Evolutionary conservation across 148 eudicot species (phyloP).

Genomic region (Polygonum aviculare): DNA sequence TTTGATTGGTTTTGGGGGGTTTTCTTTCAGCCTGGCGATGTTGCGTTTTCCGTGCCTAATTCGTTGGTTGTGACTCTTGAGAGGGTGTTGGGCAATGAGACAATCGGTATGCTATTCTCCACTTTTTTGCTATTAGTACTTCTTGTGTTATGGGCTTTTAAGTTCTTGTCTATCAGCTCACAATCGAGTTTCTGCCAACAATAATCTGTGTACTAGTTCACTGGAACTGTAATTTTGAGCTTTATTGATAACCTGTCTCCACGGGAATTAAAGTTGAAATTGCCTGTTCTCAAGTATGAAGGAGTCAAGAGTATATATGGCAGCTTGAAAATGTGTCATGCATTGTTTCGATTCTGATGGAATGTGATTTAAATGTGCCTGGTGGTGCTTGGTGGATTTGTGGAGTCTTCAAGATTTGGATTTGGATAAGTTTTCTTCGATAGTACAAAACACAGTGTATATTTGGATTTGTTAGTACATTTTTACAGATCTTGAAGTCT

Average conservation of each 20-base stretch:
- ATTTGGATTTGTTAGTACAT: not conserved
- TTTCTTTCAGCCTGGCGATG: conserved; percentile 51
- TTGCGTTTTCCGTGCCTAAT: conserved; percentile 82
- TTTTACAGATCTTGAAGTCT: not conserved
- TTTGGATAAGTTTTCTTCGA: too few species aligned
- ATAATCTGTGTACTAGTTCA: not conserved
- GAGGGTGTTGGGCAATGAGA: conserved; percentile 94
- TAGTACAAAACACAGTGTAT: not conserved
- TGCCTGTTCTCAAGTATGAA: not conserved
- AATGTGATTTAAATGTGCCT: not conserved
- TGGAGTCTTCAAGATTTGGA: too few species aligned
- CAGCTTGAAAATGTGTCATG: not conserved
- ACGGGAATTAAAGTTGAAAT: not conserved
- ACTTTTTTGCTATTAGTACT: not conserved
- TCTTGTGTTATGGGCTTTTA: not conserved
- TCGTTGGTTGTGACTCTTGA: conserved; percentile 88
- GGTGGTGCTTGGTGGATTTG: not conserved
- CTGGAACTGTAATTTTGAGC: not conserved
- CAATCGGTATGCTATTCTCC: conserved; percentile 52
- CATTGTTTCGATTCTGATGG: not conserved
- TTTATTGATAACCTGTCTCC: not conserved
- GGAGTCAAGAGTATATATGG: not conserved
- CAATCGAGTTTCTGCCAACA: not conserved
- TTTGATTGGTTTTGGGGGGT: not conserved
- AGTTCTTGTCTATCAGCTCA: not conserved